Percentiles rank a stretch among this genome's conserved stretches.
Evolutionary conservation across 2,329 filamentous ascomycete genomes (phyloP).

Genomic region (Ambrosiella beaveri): DNA sequence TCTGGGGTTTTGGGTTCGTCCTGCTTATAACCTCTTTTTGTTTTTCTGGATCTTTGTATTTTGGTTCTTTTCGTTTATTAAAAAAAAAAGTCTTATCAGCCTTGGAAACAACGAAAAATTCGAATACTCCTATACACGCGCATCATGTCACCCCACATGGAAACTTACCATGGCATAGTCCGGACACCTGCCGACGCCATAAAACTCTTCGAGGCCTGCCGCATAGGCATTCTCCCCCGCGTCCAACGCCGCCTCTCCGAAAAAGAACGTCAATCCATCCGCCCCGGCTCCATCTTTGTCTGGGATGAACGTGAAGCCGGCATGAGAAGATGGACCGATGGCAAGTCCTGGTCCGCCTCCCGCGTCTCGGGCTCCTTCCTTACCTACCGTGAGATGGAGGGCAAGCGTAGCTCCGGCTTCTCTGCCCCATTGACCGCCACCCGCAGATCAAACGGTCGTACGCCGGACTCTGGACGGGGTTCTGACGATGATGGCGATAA

Average conservation of each 20-base stretch:
- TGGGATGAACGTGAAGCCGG: conserved; percentile 98
- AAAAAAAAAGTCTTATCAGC: background rate
- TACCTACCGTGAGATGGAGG: conserved; percentile 97
- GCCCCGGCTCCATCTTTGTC: conserved; percentile 95
- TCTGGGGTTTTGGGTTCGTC: background rate
- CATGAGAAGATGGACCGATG: conserved; percentile 97
- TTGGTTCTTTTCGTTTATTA: background rate
- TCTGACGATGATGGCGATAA: conserved; percentile 78
- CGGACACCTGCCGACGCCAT: conserved; percentile 94
- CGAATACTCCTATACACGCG: background rate
- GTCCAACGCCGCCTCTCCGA: conserved; percentile 88
- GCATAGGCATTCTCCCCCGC: conserved; percentile 71
- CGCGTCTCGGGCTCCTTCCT: conserved; percentile 93
- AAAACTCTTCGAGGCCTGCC: conserved; percentile 94
- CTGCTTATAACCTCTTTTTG: background rate
- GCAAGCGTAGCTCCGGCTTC: conserved; percentile 75
- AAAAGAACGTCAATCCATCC: conserved; percentile 90
- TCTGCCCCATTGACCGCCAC: conserved; percentile 28
- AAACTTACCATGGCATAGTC: conserved; percentile 90
- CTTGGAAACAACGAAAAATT: background rate
- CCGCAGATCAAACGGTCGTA: conserved; percentile 44
- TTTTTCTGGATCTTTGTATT: background rate
- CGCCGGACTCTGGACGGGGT: conserved; percentile 62
- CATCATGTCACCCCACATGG: conserved; percentile 43
- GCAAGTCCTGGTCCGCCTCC: conserved; percentile 97